phyloP scores from a whole-genome alignment of 1,284 basidiomycete genomes.

The Moesziomyces parantarcticus region DNA sequence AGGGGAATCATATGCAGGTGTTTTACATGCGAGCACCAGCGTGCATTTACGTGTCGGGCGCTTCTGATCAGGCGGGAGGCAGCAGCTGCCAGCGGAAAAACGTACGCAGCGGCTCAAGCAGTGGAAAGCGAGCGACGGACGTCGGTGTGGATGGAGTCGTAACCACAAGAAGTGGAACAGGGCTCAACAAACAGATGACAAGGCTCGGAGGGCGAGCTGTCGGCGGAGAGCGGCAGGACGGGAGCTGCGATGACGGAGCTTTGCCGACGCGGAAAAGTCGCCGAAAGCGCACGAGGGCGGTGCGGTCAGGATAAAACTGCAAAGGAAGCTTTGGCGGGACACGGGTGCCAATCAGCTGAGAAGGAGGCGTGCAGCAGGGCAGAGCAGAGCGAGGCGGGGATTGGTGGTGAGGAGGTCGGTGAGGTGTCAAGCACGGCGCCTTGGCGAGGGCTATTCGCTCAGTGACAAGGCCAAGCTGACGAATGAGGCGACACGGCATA shows the following conservation, averaged over 20 bases:
- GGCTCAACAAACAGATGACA: neutral
- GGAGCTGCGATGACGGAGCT: neutral
- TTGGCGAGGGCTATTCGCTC: neutral
- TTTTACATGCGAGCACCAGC: conserved; percentile 21
- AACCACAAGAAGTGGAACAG: neutral
- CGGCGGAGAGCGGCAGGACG: conserved; percentile 1
- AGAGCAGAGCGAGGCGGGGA: conserved; percentile 2
- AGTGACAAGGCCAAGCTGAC: neutral
- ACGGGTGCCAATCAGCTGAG: conserved; percentile 6
- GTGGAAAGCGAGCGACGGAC: neutral
- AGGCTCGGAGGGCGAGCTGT: neutral
- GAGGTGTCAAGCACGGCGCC: no score
- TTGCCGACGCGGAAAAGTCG: conserved; percentile 5
- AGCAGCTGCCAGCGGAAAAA: conserved; percentile 13
- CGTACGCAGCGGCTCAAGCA: neutral
- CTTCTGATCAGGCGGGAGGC: conserved; percentile 1
- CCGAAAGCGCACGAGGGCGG: conserved; percentile 1
- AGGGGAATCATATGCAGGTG: conserved; percentile 33
- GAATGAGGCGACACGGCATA: neutral
- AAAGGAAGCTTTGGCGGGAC: conserved; percentile 16
- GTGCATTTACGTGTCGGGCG: conserved; percentile 8
- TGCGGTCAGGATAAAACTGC: conserved; percentile 29
- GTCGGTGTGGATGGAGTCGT: no score
- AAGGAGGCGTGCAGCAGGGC: neutral
- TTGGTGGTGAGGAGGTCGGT: neutral